Evolutionary conservation across 306 rosid genomes (phyloP).

Genomic region (Medicago truncatula): MtrunA17r5.0-ANR NC_053045.1:32042501-32043000

Average conservation of each 20-base stretch:
- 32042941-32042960: conserved; percentile 63
- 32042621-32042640: conserved; percentile 1
- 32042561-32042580: conserved; percentile 43
- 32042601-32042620: conserved; percentile 54
- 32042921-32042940: conserved; percentile 50
- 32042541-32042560: conserved; percentile 61
- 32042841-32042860: conserved; percentile 71
- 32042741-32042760: conserved; percentile 66
- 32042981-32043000: conserved; percentile 58
- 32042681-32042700: conserved; percentile 45
- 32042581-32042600: conserved; percentile 53
- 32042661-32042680: conserved; percentile 45
- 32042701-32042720: conserved; percentile 63
- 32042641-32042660: conserved; percentile 21
- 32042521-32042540: conserved; percentile 32
- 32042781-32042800: conserved; percentile 68
- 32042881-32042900: conserved; percentile 56
- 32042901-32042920: conserved; percentile 40
- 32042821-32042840: conserved; percentile 70
- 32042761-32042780: conserved; percentile 57
- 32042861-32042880: conserved; percentile 71
- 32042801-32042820: conserved; percentile 66
- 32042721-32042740: conserved; percentile 62
- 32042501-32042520: conserved; percentile 53
- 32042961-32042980: conserved; percentile 45